A percentile compares a stretch with the other conserved stretches of the same genome.
These are phyloP conservation scores for Leptographium wingfieldii DNA, from an alignment of 2,329 filamentous ascomycete genomes.

Conservation along the genomic window DNA sequence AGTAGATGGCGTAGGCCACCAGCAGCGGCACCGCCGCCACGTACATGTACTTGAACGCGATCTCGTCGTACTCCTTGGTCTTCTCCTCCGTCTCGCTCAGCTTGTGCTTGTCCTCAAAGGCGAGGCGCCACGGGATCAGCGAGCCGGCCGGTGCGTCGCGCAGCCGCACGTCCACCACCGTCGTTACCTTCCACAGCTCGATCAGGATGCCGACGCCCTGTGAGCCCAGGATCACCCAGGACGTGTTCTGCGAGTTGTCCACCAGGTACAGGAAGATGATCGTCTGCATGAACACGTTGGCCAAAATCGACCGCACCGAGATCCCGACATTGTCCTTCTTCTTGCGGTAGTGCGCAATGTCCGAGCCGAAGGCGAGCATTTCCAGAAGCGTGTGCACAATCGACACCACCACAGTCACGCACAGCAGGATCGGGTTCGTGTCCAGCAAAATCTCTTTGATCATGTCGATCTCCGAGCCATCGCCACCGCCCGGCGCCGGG, in stretches of 20 bases:
- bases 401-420: conserved; percentile 70
- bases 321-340: conserved; percentile 99
- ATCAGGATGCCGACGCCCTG: conserved; percentile 70
- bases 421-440: conserved; percentile 84
- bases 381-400: conserved; percentile 92
- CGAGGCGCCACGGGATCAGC: conserved; percentile 63
- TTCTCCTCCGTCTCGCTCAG: conserved; percentile 92
- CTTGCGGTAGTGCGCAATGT: conserved; percentile 96
- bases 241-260: conserved; percentile 95
- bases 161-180: conserved; percentile 78
- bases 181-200: conserved; percentile 88
- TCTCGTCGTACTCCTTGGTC: conserved; percentile 96
- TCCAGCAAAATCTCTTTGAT: conserved; percentile 92
- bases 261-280: conserved; percentile 94
- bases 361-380: conserved; percentile 90
- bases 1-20: conserved; percentile 81
- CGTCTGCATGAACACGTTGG: conserved; percentile 94
- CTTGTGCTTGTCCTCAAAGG: conserved; percentile 93
- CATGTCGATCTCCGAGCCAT: conserved; percentile 91
- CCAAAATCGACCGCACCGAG: conserved; percentile 87
- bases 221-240: conserved; percentile 95
- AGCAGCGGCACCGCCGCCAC: conserved; percentile 81
- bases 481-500: conserved; percentile 61
- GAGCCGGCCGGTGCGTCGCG: conserved; percentile 56
- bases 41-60: conserved; percentile 97